Evolutionary conservation across 352 stramenopile genomes (phyloP).

Genomic region (Phytophthora cryptogea): DNA sequence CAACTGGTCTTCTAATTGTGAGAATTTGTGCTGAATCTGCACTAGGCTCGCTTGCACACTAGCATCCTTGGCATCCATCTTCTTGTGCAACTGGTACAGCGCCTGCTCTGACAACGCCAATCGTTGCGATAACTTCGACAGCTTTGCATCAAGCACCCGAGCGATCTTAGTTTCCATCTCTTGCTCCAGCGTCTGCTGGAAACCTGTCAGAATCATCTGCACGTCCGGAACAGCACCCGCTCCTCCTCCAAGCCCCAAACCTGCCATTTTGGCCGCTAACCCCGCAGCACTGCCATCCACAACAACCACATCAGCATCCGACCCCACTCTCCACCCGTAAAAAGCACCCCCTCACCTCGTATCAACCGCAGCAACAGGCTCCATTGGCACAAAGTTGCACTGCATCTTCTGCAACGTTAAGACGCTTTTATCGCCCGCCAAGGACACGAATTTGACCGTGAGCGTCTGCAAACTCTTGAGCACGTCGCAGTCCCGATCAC

Average conservation of each 20-base stretch:
- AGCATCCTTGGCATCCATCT: conserved; percentile 43
- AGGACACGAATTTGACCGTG: conserved; percentile 75
- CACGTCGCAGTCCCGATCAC: conserved; percentile 48
- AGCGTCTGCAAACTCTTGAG: conserved; percentile 57
- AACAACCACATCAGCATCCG: not conserved
- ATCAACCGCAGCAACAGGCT: conserved; percentile 17
- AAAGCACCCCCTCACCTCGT: conserved; percentile 12
- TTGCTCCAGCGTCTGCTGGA: conserved; percentile 67
- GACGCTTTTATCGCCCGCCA: conserved; percentile 58
- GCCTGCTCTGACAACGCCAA: conserved; percentile 69
- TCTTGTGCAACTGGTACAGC: conserved; percentile 66
- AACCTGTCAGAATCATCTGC: conserved; percentile 45
- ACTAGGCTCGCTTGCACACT: conserved; percentile 41
- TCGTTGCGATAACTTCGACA: conserved; percentile 54
- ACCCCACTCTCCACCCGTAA: not conserved
- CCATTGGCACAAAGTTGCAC: conserved; percentile 46
- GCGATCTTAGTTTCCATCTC: conserved; percentile 76
- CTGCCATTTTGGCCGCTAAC: conserved; percentile 24
- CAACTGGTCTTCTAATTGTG: conserved; percentile 41
- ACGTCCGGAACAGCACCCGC: conserved; percentile 20
- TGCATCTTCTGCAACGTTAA: conserved; percentile 46
- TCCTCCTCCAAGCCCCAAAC: conserved; percentile 12
- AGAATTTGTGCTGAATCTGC: conserved; percentile 53
- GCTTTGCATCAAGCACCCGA: conserved; percentile 59
- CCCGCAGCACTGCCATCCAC: conserved; percentile 19